Percentiles rank a stretch among this genome's conserved stretches.
Conservation (phyloP, 129 eudicot species). For the Mikania micrantha region DNA sequence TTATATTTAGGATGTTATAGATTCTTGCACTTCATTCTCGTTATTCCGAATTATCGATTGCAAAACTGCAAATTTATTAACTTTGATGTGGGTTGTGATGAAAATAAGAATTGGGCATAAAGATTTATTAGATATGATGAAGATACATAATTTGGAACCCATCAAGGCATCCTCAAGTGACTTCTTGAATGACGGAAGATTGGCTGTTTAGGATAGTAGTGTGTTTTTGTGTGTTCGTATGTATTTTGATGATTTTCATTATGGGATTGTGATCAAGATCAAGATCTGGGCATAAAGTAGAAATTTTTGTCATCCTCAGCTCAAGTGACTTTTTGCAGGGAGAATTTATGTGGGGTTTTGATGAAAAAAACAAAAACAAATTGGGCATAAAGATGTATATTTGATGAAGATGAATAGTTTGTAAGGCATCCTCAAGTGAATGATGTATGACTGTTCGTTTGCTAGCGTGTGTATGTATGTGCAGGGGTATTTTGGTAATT, state of each 20-base stretch:
- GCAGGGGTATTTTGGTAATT: neutral
- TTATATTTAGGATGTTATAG: slow-evolving; percentile 18
- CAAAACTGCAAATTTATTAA: slow-evolving; percentile 2
- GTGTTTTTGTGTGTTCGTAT: neutral
- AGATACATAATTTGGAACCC: neutral
- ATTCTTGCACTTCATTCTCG: slow-evolving; percentile 4
- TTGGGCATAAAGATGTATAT: slow-evolving; percentile 20
- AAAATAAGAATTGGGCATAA: slow-evolving; percentile 7
- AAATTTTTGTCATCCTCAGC: slow-evolving; percentile 7
- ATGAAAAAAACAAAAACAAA: neutral
- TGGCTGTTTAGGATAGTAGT: slow-evolving; percentile 4
- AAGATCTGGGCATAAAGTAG: slow-evolving; percentile 11
- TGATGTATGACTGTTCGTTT: slow-evolving; percentile 2
- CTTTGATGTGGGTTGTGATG: slow-evolving; percentile 4
- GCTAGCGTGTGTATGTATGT: neutral
- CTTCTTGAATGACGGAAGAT: slow-evolving; percentile 8
- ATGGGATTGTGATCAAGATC: slow-evolving; percentile 12
- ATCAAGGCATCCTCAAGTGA: slow-evolving; percentile 10
- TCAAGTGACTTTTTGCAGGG: slow-evolving; percentile 10
- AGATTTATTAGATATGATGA: neutral
- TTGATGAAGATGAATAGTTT: slow-evolving; percentile 14
- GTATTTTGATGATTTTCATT: slow-evolving; percentile 12
- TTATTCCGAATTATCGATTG: neutral
- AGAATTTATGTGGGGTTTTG: slow-evolving; percentile 21
- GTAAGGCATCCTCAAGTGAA: slow-evolving; percentile 19